Evolutionary conservation across 208 protist genomes (phyloP).

Genomic region (Leishmania major): DNA sequence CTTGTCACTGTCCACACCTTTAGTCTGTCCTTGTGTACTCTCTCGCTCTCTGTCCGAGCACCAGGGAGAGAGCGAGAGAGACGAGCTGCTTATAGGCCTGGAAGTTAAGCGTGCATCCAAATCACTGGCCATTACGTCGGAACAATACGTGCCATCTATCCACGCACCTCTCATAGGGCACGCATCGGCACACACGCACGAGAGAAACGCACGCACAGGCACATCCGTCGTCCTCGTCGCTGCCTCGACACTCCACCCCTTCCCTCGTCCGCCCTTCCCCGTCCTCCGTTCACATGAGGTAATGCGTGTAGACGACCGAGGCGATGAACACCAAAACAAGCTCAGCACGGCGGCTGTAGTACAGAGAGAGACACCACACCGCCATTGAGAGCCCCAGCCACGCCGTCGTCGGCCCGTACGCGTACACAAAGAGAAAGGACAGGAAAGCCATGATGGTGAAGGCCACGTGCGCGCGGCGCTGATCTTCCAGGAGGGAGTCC

Average conservation of each 20-base stretch:
- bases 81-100: not conserved
- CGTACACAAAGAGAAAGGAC: slow-evolving; percentile 16
- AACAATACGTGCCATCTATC: not conserved
- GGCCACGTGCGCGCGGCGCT: slow-evolving; percentile 36
- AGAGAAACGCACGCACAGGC: not conserved
- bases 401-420: slow-evolving; percentile 9
- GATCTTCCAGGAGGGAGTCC: slow-evolving; percentile 17
- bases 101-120: not conserved
- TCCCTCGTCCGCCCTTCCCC: not conserved
- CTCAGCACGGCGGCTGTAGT: slow-evolving; percentile 25
- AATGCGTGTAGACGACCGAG: slow-evolving; percentile 33
- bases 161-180: not conserved
- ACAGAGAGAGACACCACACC: slow-evolving; percentile 43
- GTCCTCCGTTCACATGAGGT: slow-evolving; percentile 21
- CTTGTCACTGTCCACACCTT: not conserved
- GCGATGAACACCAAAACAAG: slow-evolving; percentile 36
- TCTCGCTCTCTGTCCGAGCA: not conserved
- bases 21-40: not conserved
- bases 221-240: not conserved
- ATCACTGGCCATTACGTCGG: not conserved
- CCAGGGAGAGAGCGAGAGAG: not conserved
- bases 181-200: not conserved
- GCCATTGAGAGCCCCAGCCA: slow-evolving; percentile 20
- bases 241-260: not conserved
- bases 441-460: slow-evolving; percentile 45